phyloP scores from a whole-genome alignment of 768 basidiomycete genomes.

The Macrocybe gigantea region DNA sequence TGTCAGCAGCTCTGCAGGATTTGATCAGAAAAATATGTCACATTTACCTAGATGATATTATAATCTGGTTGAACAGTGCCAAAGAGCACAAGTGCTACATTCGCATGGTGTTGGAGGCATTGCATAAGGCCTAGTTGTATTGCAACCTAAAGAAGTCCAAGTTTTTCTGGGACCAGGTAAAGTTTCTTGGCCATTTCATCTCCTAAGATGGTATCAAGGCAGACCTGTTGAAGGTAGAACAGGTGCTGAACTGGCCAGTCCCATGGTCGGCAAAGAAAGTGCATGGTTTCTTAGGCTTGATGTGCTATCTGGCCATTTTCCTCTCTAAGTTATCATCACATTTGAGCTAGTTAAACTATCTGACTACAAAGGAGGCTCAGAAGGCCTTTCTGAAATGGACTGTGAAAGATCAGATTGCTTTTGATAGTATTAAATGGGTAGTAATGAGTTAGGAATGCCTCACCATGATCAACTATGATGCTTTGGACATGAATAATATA shows the following conservation, averaged over 20 bases:
- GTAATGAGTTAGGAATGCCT: slow-evolving; percentile 18
- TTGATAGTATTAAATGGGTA: slow-evolving; percentile 9
- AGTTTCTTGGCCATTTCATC: too few relatives aligned
- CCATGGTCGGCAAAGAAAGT: slow-evolving; percentile 10
- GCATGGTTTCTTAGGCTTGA: slow-evolving; percentile 5
- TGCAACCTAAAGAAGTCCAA: slow-evolving; percentile 15
- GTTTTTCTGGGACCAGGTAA: too few relatives aligned
- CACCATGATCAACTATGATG: slow-evolving; percentile 11
- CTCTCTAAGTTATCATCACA: slow-evolving; percentile 14
- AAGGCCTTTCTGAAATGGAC: slow-evolving; percentile 5
- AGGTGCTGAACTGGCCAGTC: slow-evolving; percentile 19
- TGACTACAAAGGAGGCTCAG: slow-evolving; percentile 11
- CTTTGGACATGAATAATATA: slow-evolving; percentile 18
- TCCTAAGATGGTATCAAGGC: slow-evolving; percentile 18
- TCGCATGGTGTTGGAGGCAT: slow-evolving; percentile 15
- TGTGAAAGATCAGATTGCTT: slow-evolving; percentile 9
- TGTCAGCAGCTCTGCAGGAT: too few relatives aligned
- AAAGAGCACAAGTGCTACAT: slow-evolving; percentile 20
- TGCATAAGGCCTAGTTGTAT: slow-evolving; percentile 5
- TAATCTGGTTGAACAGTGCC: slow-evolving; percentile 33
- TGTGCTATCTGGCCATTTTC: slow-evolving; percentile 14
- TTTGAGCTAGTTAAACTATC: slow-evolving; percentile 13
- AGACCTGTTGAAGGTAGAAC: slow-evolving; percentile 10
- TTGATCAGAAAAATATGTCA: slow-evolving; percentile 25
- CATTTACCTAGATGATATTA: slow-evolving; percentile 37